A percentile compares a stretch with the other conserved stretches of the same genome.
Evolutionary conservation across 805 yeast species (phyloP).

Genomic region (Candida tammaniensis): DNA sequence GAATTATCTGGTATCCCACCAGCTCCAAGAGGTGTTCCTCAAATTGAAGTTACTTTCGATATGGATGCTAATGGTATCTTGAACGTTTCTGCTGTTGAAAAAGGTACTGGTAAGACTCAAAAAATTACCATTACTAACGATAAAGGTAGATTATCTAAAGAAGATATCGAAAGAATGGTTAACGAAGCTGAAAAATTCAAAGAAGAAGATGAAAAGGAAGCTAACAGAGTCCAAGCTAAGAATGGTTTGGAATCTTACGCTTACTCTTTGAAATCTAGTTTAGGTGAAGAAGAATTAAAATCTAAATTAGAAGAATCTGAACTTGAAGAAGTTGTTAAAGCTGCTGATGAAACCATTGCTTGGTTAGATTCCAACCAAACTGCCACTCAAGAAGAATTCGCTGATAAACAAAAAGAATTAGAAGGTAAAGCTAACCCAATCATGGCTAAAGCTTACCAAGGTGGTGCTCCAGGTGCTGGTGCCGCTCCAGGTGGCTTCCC

Average conservation of each 20-base stretch:
- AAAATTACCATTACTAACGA: slow-evolving; percentile 98
- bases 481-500: slow-evolving; percentile 65
- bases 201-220: slow-evolving; percentile 95
- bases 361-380: slow-evolving; percentile 95
- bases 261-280: slow-evolving; percentile 84
- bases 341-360: slow-evolving; percentile 78
- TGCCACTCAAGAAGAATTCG: slow-evolving; percentile 88
- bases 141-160: slow-evolving; percentile 97
- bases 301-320: slow-evolving; percentile 41
- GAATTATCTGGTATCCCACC: slow-evolving; percentile 97
- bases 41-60: slow-evolving; percentile 96
- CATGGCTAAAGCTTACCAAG: slow-evolving; percentile 95
- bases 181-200: slow-evolving; percentile 96
- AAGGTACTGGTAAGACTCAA: slow-evolving; percentile 97
- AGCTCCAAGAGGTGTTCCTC: slow-evolving; percentile 99
- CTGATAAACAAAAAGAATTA: slow-evolving; percentile 92
- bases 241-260: slow-evolving; percentile 94
- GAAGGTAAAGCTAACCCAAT: slow-evolving; percentile 95
- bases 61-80: slow-evolving; percentile 96
- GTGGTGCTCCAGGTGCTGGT: slow-evolving; percentile 79
- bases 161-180: slow-evolving; percentile 97
- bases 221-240: slow-evolving; percentile 89
- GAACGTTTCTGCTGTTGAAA: slow-evolving; percentile 94
- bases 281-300: slow-evolving; percentile 22
- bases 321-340: slow-evolving; percentile 65